A percentile compares a stretch with the other conserved stretches of the same genome.
Evolutionary conservation across 805 yeast species (phyloP).

Genomic region (Zygotorulaspora danielsina): DNA sequence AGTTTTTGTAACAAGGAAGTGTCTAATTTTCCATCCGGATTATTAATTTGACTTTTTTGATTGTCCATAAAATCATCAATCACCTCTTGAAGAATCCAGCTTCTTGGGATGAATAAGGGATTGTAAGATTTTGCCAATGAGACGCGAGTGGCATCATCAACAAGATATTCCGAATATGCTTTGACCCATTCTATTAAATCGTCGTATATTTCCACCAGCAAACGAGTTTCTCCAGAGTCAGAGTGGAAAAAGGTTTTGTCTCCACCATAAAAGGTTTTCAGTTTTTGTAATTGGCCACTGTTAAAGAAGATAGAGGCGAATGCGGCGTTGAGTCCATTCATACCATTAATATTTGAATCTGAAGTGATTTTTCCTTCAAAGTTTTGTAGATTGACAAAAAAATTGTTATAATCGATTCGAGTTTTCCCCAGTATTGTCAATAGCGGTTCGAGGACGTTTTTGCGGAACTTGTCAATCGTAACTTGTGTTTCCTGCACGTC

Average conservation of each 20-base stretch:
- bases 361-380: conserved; percentile 39
- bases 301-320: conserved; percentile 22
- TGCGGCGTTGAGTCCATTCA: conserved; percentile 21
- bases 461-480: conserved; percentile 20
- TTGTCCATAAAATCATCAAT: conserved; percentile 53
- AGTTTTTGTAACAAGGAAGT: conserved; percentile 53
- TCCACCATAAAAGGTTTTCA: conserved; percentile 24
- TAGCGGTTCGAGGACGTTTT: conserved; percentile 50
- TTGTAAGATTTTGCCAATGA: conserved; percentile 47
- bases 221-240: conserved; percentile 36
- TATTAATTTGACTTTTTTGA: conserved; percentile 42
- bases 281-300: conserved; percentile 17
- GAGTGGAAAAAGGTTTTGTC: conserved; percentile 26
- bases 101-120: conserved; percentile 79
- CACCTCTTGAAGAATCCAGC: conserved; percentile 84
- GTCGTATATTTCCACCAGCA: conserved; percentile 39
- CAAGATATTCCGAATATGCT: conserved; percentile 43
- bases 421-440: conserved; percentile 57
- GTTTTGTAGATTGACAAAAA: conserved; percentile 62
- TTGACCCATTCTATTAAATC: conserved; percentile 50
- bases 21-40: conserved; percentile 21
- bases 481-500: conserved; percentile 13
- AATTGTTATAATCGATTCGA: conserved; percentile 73
- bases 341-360: conserved; percentile 22
- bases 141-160: conserved; percentile 36